Base-by-base conservation (phyloP, 768 basidiomycete genomes). In the Tylopilus balloui region DNA sequence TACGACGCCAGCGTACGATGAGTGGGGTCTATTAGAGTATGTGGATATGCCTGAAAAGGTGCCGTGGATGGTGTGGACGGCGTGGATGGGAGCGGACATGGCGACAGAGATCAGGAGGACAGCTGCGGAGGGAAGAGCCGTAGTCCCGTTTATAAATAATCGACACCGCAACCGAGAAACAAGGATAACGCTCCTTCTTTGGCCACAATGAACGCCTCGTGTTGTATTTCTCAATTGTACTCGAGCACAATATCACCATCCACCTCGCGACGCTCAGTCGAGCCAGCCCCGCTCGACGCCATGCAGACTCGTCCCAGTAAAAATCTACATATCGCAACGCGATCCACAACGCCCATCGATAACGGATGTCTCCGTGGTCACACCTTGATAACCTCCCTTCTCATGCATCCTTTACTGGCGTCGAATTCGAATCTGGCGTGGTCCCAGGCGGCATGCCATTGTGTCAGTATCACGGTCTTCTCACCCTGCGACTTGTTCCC, bases 61-160 rank as follows among this genome's bases (percentile, higher is more conserved):
- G 19, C 65, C 64, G 31, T 66, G 65, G 42, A 66, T 66, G 48
- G 65, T 62, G 37, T 68, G 67, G 31, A 67, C 57, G 25, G 56
- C 53, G 52, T 61, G 65, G 32, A 60, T 10, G 32, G 67, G 53
- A 14, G 54, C 9, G 39, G 67, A 62, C 65, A 67, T 67, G 49
- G 31, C 36, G 32, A 56, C 51, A 47, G 61, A 53, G 42, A 54
- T 40, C 49, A 40, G 36, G 34, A 53, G 36, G 48, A 56, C 36
- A 21, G 42, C 45, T 54, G 52, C n/a, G 43, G 47, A 25, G 14
- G n/a, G 7, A 25, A 2, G 19, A 11, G 3, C 27, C 25, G 27
- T n/a, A n/a, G 8, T 23, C 34, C 20, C 1, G 31, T 50, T 63
- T 61, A 61, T 63, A 61, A 60, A 50, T 49, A 60, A 50, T 49